Conservation (phyloP, 1,139 yeast genomes). For the Geotrichum bryndzae region DNA sequence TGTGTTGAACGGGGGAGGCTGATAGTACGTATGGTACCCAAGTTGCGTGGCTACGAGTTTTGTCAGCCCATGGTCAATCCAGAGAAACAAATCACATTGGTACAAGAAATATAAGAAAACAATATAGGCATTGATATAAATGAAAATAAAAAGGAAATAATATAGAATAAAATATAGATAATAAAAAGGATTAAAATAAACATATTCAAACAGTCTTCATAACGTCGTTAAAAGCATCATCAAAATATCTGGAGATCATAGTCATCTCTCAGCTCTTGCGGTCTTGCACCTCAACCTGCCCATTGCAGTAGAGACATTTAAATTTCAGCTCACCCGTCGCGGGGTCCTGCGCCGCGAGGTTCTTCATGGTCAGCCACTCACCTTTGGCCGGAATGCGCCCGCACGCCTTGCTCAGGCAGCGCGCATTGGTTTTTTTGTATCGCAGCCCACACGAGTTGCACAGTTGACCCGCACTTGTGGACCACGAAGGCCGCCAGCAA, state of each 20-base stretch:
- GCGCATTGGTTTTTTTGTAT: constrained; percentile 86
- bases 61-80: neutral
- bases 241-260: neutral
- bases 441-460: constrained; percentile 95
- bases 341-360: constrained; percentile 53
- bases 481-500: constrained; percentile 99
- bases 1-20: no score
- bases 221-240: neutral
- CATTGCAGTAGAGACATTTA: constrained; percentile 69
- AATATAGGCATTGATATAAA: neutral
- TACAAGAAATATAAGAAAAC: neutral
- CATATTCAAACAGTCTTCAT: neutral
- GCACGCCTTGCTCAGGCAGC: constrained; percentile 72
- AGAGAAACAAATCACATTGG: neutral
- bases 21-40: no score
- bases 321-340: constrained; percentile 33
- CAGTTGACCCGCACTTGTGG: constrained; percentile 76
- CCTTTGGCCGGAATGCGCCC: constrained; percentile 92
- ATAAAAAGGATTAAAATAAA: neutral
- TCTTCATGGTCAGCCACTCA: constrained; percentile 86
- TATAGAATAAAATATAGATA: constrained; percentile 3
- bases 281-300: constrained; percentile 44
- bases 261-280: neutral
- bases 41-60: no score
- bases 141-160: neutral